Conservation (phyloP, 805 yeast genomes). For the Candida rishiriensis region DNA sequence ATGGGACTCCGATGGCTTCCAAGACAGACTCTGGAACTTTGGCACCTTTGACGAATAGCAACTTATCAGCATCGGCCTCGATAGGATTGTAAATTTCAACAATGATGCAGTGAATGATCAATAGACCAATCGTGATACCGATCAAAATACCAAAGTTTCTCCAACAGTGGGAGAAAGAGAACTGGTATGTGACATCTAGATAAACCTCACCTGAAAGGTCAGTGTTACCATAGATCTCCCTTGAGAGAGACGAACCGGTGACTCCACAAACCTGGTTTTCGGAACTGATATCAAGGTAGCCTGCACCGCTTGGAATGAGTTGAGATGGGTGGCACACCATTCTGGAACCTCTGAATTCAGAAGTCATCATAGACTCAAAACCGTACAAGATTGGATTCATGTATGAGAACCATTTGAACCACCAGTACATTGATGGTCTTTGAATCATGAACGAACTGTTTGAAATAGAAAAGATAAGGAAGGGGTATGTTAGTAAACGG, state of each 20-base stretch:
- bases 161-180: constrained; percentile 60
- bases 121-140: constrained; percentile 38
- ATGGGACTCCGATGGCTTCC: no score
- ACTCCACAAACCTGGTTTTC: constrained; percentile 45
- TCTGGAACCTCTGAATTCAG: constrained; percentile 49
- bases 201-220: constrained; percentile 51
- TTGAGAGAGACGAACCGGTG: constrained; percentile 39
- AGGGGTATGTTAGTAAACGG: no score
- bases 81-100: constrained; percentile 28
- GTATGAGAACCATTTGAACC: constrained; percentile 55
- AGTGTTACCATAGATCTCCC: constrained; percentile 22
- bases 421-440: constrained; percentile 51
- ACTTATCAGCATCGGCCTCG: constrained; percentile 28
- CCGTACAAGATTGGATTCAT: constrained; percentile 43
- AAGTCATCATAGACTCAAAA: constrained; percentile 50
- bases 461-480: no score
- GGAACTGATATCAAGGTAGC: constrained; percentile 37
- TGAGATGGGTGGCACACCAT: constrained; percentile 41
- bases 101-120: constrained; percentile 27
- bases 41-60: constrained; percentile 27
- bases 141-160: constrained; percentile 60
- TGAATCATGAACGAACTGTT: constrained; percentile 60
- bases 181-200: constrained; percentile 40
- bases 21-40: constrained; percentile 13
- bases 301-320: constrained; percentile 52